Conservation (phyloP, 306 rosid species). For the Comarum palustre region DNA sequence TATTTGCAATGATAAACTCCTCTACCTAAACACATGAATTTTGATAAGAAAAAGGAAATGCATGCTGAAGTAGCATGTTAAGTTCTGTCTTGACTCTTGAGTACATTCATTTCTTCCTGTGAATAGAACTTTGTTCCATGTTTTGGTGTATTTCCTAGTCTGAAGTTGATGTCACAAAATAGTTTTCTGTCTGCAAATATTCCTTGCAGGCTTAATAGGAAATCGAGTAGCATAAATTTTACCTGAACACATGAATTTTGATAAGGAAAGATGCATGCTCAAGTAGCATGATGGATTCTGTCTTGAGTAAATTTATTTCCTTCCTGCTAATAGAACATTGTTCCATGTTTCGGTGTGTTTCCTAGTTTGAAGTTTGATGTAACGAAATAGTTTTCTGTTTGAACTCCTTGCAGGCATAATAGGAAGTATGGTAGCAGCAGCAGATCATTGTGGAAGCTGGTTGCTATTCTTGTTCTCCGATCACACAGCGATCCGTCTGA, state of each 20-base stretch:
- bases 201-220: neutral
- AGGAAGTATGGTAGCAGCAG: neutral
- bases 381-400: neutral
- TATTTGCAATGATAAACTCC: neutral
- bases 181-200: neutral
- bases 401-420: neutral
- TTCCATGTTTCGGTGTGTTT: neutral
- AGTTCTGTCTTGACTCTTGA: neutral
- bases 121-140: neutral
- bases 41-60: neutral
- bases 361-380: neutral
- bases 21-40: neutral
- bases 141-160: neutral
- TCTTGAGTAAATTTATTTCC: neutral
- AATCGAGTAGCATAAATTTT: neutral
- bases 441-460: slow-evolving; percentile 22
- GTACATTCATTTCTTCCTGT: neutral
- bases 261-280: neutral
- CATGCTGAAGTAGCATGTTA: neutral
- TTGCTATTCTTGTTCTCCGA: slow-evolving; percentile 29
- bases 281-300: neutral
- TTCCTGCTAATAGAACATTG: neutral
- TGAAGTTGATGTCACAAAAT: neutral
- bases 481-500: slow-evolving; percentile 40
- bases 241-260: neutral